These are phyloP conservation scores for Beta lomatogona DNA, from an alignment of 179 eudicot species.

Conservation along the genomic window DNA sequence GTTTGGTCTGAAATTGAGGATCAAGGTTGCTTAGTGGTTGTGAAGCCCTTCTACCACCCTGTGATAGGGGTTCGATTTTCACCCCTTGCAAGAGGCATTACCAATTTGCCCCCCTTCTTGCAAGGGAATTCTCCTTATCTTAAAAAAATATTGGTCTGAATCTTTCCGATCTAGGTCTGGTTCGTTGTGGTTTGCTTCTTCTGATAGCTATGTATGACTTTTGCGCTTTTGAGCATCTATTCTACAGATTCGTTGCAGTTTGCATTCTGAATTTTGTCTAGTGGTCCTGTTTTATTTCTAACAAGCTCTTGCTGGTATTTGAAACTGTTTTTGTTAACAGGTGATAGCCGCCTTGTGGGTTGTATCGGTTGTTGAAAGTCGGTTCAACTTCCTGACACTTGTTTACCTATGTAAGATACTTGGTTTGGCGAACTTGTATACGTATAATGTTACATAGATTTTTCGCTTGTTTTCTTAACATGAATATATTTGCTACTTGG, in stretches of 20 bases:
- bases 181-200: too few species aligned
- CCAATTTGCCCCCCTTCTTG: too few species aligned
- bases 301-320: not conserved
- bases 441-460: not conserved
- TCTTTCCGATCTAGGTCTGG: too few species aligned
- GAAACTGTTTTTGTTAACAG: conserved; percentile 34
- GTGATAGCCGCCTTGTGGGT: conserved; percentile 62
- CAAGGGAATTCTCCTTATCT: too few species aligned
- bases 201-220: too few species aligned
- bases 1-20: too few species aligned
- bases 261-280: not conserved
- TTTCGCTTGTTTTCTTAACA: conserved; percentile 2
- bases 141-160: too few species aligned
- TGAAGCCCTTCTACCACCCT: too few species aligned
- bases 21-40: too few species aligned
- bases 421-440: not conserved
- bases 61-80: too few species aligned
- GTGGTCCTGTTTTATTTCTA: not conserved
- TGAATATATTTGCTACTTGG: not conserved
- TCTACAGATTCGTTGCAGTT: not conserved
- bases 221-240: not conserved
- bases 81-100: too few species aligned
- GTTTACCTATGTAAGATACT: conserved; percentile 58
- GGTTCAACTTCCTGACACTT: conserved; percentile 71
- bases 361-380: conserved; percentile 57